Conservation (phyloP, 2,329 filamentous ascomycete species). For the Aspergillus phoenicis region DNA sequence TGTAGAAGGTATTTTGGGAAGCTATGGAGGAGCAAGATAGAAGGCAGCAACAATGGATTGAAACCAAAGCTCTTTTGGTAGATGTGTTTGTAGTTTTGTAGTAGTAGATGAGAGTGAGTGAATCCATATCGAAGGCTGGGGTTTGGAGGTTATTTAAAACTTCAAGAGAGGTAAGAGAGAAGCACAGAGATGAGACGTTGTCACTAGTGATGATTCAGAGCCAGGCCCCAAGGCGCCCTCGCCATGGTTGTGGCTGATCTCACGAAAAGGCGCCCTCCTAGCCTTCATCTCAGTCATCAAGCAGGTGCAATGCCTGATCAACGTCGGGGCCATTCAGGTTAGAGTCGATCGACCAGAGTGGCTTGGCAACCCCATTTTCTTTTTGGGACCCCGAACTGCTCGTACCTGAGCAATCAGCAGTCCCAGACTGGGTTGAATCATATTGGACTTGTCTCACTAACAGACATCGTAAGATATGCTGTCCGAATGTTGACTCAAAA, state of each 20-base stretch:
- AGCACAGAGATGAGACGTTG: neutral
- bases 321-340: conserved; percentile 9
- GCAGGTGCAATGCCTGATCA: conserved; percentile 8
- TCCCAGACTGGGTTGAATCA: conserved; percentile 9
- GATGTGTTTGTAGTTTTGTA: neutral
- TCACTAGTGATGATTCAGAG: conserved; percentile 11
- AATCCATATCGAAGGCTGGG: conserved; percentile 1
- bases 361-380: conserved; percentile 6
- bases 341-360: conserved; percentile 9
- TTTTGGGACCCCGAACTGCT: conserved; percentile 5
- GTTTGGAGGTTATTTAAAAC: conserved; percentile 3
- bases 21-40: neutral
- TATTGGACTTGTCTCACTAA: conserved; percentile 4
- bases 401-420: conserved; percentile 7
- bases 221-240: conserved; percentile 8
- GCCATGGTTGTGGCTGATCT: conserved; percentile 7
- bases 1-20: neutral
- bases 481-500: conserved; percentile 12
- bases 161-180: neutral
- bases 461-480: conserved; percentile 14
- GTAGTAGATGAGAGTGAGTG: conserved; percentile 4
- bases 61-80: neutral
- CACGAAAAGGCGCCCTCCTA: conserved; percentile 4
- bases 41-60: neutral
- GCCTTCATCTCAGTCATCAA: conserved; percentile 9